These are phyloP conservation scores for Favolaschia claudopus DNA, from an alignment of 768 basidiomycete species.

Conservation along the genomic window DNA sequence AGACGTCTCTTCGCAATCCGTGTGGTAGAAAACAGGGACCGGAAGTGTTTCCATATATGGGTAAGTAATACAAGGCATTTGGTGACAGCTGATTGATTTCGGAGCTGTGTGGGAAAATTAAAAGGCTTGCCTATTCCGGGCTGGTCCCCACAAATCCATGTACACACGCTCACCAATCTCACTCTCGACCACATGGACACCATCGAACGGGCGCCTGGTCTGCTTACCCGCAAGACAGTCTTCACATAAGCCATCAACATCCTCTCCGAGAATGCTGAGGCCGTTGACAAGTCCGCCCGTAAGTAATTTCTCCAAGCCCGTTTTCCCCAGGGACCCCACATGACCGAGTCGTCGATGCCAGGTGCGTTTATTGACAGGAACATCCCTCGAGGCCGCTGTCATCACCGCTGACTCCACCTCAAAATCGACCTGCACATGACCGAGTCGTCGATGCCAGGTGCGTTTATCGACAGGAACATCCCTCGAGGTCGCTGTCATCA, in stretches of 20 bases:
- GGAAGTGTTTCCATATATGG: too few relatives aligned
- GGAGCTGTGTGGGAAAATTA: too few relatives aligned
- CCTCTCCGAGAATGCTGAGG: not conserved
- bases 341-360: constrained; percentile 18
- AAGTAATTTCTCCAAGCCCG: not conserved
- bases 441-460: constrained; percentile 7
- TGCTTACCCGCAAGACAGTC: constrained; percentile 3
- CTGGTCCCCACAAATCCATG: constrained; percentile 14
- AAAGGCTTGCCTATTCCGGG: too few relatives aligned
- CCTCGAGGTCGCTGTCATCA: not conserved
- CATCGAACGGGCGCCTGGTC: not conserved
- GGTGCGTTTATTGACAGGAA: not conserved
- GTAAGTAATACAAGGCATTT: too few relatives aligned
- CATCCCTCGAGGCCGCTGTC: not conserved
- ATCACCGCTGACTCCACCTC: too few relatives aligned
- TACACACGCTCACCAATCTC: not conserved
- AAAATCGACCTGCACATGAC: too few relatives aligned
- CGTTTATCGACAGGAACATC: not conserved
- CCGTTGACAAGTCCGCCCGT: constrained; percentile 6
- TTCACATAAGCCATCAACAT: not conserved
- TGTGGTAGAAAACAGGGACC: too few relatives aligned
- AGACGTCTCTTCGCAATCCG: too few relatives aligned
- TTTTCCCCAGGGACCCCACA: constrained; percentile 2
- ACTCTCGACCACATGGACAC: not conserved
- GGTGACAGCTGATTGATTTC: too few relatives aligned